Percentiles rank a stretch among this genome's conserved stretches.
Conservation (phyloP, 768 basidiomycete genomes). For the Termitomyces sp. region DNA sequence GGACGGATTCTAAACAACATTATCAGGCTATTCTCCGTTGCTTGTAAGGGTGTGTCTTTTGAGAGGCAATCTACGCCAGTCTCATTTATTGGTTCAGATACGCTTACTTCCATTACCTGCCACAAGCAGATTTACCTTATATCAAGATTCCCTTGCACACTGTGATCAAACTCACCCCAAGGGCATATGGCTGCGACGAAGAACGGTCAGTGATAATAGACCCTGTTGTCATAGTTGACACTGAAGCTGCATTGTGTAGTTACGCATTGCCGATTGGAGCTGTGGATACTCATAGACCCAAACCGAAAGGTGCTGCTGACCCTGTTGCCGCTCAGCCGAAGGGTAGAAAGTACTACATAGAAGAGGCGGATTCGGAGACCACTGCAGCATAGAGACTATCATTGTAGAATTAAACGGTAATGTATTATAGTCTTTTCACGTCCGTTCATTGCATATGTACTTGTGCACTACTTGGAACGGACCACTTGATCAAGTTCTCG, state of each 20-base stretch:
- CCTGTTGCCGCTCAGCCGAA: conserved; percentile 26
- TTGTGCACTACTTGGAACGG: not conserved
- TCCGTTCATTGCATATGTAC: not conserved
- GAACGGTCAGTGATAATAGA: conserved; percentile 58
- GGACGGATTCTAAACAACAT: not conserved
- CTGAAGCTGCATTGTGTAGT: conserved; percentile 28
- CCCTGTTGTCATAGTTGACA: not conserved
- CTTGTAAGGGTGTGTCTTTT: conserved; percentile 39
- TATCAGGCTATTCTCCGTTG: conserved; percentile 71
- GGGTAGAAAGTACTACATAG: conserved; percentile 41
- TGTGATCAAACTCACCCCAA: conserved; percentile 96
- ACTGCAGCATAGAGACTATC: not conserved
- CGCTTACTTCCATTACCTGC: conserved; percentile 92
- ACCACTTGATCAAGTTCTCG: not conserved
- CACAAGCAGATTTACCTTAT: conserved; percentile 93
- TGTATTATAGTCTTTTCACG: not conserved
- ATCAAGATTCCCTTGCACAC: conserved; percentile 97
- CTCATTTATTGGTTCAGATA: conserved; percentile 47
- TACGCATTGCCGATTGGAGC: conserved; percentile 89
- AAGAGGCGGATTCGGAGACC: conserved; percentile 7
- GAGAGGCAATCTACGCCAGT: conserved; percentile 15
- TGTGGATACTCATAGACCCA: conserved; percentile 87
- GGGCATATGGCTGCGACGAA: conserved; percentile 98
- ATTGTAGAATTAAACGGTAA: not conserved
- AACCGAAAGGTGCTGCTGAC: conserved; percentile 38